A percentile compares a stretch with the other conserved stretches of the same genome.
Evolutionary conservation across 148 eudicot species (phyloP).

Genomic region (Chenopodium berlandieri): DNA sequence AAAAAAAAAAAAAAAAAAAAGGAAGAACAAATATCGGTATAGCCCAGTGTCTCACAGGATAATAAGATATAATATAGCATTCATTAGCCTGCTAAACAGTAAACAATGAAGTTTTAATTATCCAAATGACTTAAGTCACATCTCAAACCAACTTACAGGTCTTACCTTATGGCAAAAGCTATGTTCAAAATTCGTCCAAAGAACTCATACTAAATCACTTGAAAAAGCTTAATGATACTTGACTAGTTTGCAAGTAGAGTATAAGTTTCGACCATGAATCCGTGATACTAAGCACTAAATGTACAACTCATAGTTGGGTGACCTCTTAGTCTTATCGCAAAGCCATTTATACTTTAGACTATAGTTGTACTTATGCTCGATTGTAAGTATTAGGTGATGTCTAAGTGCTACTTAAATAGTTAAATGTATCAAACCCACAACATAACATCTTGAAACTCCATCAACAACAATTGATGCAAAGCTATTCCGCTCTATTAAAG

Average conservation of each 20-base stretch:
- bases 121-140: not conserved
- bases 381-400: too few relatives aligned
- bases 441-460: too few relatives aligned
- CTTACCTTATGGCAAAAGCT: not conserved
- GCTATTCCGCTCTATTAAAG: not conserved
- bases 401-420: too few relatives aligned
- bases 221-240: not conserved
- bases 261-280: not conserved
- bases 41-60: not conserved
- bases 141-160: not conserved
- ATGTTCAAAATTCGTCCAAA: not conserved
- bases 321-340: too few relatives aligned
- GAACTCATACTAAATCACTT: not conserved
- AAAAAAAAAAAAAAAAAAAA: not conserved
- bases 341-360: too few relatives aligned
- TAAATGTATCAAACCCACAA: too few relatives aligned
- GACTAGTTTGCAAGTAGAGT: not conserved
- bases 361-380: not conserved
- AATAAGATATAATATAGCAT: not conserved
- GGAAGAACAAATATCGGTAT: not conserved
- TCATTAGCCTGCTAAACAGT: not conserved
- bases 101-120: not conserved
- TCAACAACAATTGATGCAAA: too few relatives aligned
- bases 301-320: too few relatives aligned
- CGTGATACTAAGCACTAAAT: too few relatives aligned